Evolutionary conservation across 345 rosid species (phyloP).

Genomic region (Bruguiera gymnorhiza): DNA sequence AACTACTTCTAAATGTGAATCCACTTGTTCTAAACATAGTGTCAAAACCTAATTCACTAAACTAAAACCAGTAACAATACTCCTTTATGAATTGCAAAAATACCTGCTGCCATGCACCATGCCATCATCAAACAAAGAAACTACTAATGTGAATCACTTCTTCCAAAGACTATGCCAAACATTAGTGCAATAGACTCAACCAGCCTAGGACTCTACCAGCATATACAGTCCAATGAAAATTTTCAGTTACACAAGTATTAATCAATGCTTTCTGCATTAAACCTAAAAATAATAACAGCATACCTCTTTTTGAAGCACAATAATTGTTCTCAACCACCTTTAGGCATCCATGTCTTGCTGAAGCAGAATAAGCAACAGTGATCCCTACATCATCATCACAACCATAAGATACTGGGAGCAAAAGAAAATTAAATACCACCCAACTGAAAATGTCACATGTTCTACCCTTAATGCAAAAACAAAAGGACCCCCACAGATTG

Average conservation of each 20-base stretch:
- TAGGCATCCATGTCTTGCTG: conserved; percentile 75
- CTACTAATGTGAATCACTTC: no score
- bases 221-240: no score
- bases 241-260: no score
- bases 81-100: not conserved
- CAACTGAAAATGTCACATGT: not conserved
- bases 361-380: conserved; percentile 71
- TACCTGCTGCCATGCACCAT: not conserved
- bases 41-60: not conserved
- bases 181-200: no score
- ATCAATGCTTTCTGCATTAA: not conserved
- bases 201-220: no score
- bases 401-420: conserved; percentile 20
- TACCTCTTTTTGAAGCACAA: conserved; percentile 94
- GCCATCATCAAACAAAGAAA: not conserved
- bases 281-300: conserved; percentile 10
- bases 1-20: not conserved
- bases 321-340: conserved; percentile 84
- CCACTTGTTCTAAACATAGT: not conserved
- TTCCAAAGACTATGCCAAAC: no score
- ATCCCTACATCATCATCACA: conserved; percentile 51
- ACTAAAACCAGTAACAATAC: not conserved
- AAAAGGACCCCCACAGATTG: not conserved
- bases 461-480: not conserved
- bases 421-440: conserved; percentile 10